Evolutionary conservation across 1,139 yeast genomes (phyloP), one percentile per base, ranked within the genome.

Genomic region (Schwanniomyces etchellsii): DNA sequence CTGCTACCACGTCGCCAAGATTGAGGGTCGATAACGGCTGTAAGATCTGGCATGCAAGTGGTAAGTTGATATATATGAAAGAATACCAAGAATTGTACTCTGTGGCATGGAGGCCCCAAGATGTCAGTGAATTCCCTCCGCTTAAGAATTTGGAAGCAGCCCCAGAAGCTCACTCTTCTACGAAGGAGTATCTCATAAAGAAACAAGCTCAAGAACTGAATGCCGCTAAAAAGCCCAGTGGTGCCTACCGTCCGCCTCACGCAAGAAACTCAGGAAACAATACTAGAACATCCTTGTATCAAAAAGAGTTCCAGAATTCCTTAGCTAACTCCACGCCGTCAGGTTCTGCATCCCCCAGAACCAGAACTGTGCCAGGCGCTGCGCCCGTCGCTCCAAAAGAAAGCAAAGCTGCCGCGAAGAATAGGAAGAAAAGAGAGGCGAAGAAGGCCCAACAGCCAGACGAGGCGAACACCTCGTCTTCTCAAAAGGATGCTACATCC

Each of bases 1-100:
- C 97, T 13, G 98, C 98, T 15, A 93, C 98, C 5, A 91, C 98
- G 0, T 79, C 96, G 14, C 99, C 99, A 39, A 74, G 99, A 49
- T 74, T 93, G 49, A 78, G 98, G 52, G 99, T 93, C 30, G 99
- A 93, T 57, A 93, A 93, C 55, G 93, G 97, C 34, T 78, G 82
- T 45, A 85, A 86, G 57, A 69, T 93, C 47, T 91, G 97, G 96
- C 95, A 91, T 55, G 88, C 81, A 37, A 70, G 79, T 39, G 98
- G 98, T 28, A 76, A 79, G 46, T 71, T 91, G 43, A 70, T 86
- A 33, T 93, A 73, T 57, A 72, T 73, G 47, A 78, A 77, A 48
- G 95, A 88, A 43, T 86, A 77, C 56, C 74, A 70, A 32, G 98
- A 91, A 62, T 75, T 93, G 40, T 75, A 75, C 49, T 64, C 83